Conservation (phyloP, 257 asterid genomes). For the Euphrasia confusa region DNA sequence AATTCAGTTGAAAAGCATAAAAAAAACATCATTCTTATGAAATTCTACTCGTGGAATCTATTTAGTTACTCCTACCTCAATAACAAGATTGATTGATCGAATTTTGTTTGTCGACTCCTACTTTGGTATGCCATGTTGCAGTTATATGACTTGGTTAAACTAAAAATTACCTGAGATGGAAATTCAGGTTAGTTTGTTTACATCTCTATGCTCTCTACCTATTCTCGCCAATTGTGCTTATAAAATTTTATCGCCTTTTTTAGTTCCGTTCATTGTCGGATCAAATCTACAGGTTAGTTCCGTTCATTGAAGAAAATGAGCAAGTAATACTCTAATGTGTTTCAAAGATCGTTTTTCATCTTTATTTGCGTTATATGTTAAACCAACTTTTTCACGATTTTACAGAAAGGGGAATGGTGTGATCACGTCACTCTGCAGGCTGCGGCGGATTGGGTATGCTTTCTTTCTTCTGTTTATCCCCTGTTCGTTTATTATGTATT, state of each 20-base stretch:
- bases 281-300: constrained; percentile 87
- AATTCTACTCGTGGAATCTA: too few species aligned
- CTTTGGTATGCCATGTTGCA: constrained; percentile 45
- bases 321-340: constrained; percentile 46
- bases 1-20: too few species aligned
- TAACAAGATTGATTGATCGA: too few species aligned
- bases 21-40: too few species aligned
- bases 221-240: not conserved
- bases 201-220: constrained; percentile 1
- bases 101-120: constrained; percentile 2
- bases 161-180: constrained; percentile 78
- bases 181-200: constrained; percentile 66
- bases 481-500: not conserved
- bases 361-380: constrained; percentile 7
- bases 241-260: constrained; percentile 12
- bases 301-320: constrained; percentile 61
- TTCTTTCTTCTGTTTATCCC: not conserved
- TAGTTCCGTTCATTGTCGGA: constrained; percentile 89
- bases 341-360: constrained; percentile 4
- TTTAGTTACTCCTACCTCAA: too few species aligned
- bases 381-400: constrained; percentile 21
- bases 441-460: constrained; percentile 80
- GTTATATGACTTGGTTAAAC: constrained; percentile 69
- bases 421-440: constrained; percentile 93
- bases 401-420: constrained; percentile 95